Percentiles rank a stretch among this genome's conserved stretches.
These are phyloP conservation scores for Zygoascus hellenicus DNA, from an alignment of 1,139 yeast species.

Conservation along the genomic window DNA sequence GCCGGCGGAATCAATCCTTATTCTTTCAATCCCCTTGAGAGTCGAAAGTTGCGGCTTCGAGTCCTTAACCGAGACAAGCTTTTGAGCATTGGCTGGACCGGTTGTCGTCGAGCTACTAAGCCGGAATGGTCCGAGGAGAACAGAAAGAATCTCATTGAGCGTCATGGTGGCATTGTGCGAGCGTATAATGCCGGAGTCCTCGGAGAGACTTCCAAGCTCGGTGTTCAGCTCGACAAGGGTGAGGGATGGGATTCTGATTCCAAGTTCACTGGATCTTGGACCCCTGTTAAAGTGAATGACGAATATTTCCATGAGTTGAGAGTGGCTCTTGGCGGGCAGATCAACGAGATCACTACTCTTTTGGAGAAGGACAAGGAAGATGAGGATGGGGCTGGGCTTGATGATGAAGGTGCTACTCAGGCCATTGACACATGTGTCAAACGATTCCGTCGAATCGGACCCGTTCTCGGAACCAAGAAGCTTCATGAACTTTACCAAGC, in stretches of 20 bases:
- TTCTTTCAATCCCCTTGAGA: constrained; percentile 42
- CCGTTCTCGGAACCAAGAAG: constrained; percentile 25
- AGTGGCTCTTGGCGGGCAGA: constrained; percentile 20
- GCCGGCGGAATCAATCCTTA: constrained; percentile 76
- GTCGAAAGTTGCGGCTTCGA: constrained; percentile 23
- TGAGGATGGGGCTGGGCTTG: constrained; percentile 9
- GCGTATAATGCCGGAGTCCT: constrained; percentile 75
- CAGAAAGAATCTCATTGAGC: constrained; percentile 58
- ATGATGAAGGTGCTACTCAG: constrained; percentile 8
- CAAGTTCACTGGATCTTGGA: constrained; percentile 12
- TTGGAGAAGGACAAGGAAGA: not conserved
- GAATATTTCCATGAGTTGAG: constrained; percentile 25
- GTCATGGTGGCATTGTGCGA: constrained; percentile 69
- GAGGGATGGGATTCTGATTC: constrained; percentile 57
- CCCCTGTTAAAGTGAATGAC: constrained; percentile 21
- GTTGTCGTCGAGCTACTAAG: constrained; percentile 65
- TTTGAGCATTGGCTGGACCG: constrained; percentile 83
- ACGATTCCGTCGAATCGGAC: constrained; percentile 28
- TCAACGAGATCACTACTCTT: constrained; percentile 16
- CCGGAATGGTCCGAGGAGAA: constrained; percentile 69
- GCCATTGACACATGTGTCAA: constrained; percentile 16
- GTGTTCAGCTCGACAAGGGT: constrained; percentile 58
- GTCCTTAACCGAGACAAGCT: constrained; percentile 51
- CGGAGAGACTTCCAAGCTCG: constrained; percentile 51
- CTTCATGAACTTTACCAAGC: constrained; percentile 24